Evolutionary conservation across 1,139 yeast species (phyloP).

Genomic region (Suhomyces taliae): DNA sequence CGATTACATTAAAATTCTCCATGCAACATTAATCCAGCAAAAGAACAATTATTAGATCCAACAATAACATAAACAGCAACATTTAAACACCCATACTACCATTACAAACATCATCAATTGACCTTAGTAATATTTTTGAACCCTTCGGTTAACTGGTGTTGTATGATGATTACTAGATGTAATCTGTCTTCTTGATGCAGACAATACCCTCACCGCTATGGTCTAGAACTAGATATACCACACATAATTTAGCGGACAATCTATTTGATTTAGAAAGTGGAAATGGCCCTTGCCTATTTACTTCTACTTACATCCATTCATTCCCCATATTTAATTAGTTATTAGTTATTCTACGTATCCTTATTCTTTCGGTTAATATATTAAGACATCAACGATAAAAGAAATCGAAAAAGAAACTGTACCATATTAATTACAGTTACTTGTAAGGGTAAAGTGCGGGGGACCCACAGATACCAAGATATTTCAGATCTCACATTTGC

Average conservation of each 20-base stretch:
- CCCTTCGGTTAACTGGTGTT: background rate
- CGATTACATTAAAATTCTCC: no score
- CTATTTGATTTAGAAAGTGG: background rate
- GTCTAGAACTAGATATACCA: background rate
- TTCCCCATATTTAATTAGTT: background rate
- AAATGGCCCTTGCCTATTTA: background rate
- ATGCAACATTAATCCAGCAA: no score
- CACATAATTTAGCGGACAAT: background rate
- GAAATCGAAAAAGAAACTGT: no score
- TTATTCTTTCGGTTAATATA: background rate
- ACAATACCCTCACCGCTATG: background rate
- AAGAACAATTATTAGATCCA: no score
- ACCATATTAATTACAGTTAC: no score
- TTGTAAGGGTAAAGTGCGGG: background rate
- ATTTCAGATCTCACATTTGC: no score
- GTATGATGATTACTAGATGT: background rate
- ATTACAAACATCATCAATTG: no score
- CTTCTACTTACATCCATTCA: background rate
- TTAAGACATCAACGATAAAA: background rate
- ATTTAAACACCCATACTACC: no score
- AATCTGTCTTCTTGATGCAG: background rate
- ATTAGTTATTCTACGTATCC: background rate
- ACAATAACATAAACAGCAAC: no score
- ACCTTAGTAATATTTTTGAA: no score
- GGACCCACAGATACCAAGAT: no score